These are phyloP conservation scores for Coemansia sp. DNA, from an alignment of 192 early-diverging fungal species.

Conservation along the genomic window DNA sequence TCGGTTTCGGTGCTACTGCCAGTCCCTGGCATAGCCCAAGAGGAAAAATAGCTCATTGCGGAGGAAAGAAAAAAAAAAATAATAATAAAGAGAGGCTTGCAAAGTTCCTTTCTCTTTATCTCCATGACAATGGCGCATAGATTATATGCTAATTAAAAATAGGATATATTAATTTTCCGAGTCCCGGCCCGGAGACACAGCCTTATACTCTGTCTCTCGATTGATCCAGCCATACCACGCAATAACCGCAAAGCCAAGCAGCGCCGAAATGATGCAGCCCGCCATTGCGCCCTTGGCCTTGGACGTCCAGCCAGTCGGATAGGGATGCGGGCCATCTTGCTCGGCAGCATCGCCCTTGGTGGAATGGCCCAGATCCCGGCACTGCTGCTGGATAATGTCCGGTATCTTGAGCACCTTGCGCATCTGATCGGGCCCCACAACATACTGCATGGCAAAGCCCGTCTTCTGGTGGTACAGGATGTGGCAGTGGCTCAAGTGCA, in stretches of 20 bases:
- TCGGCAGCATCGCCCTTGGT: slow-evolving; percentile 73
- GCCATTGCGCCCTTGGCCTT: slow-evolving; percentile 73
- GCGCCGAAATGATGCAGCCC: slow-evolving; percentile 65
- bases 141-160: too few species aligned
- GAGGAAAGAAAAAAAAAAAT: neutral
- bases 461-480: slow-evolving; percentile 59
- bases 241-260: slow-evolving; percentile 72
- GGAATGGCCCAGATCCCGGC: slow-evolving; percentile 57
- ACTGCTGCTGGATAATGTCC: slow-evolving; percentile 60
- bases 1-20: slow-evolving; percentile 22
- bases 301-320: slow-evolving; percentile 58
- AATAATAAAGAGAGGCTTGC: neutral
- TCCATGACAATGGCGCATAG: too few species aligned
- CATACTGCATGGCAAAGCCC: slow-evolving; percentile 67
- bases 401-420: slow-evolving; percentile 57
- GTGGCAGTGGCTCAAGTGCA: slow-evolving; percentile 88
- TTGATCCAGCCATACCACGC: slow-evolving; percentile 67
- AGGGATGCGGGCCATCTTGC: slow-evolving; percentile 57
- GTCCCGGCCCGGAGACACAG: neutral
- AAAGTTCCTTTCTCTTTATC: too few species aligned
- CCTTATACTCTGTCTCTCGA: neutral
- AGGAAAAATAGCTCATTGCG: slow-evolving; percentile 15
- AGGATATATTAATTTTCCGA: too few species aligned
- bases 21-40: slow-evolving; percentile 15
- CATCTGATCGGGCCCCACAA: slow-evolving; percentile 71